phyloP scores from a whole-genome alignment of 2,329 filamentous ascomycete species.

The Truncatella angustata region DNA sequence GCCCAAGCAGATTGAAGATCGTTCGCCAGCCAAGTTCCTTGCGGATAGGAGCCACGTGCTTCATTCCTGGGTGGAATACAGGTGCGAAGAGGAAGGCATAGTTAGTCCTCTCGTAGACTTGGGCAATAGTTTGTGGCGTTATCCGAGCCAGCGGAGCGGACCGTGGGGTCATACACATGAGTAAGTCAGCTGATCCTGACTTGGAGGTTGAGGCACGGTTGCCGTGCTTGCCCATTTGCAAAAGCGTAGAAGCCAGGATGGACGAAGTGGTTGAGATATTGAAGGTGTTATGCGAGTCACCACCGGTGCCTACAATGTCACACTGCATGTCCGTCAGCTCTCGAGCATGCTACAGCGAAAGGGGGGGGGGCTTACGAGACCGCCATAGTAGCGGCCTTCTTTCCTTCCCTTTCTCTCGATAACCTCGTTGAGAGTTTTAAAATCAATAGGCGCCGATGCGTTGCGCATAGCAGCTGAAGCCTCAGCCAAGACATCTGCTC shows the following conservation, averaged over 20 bases:
- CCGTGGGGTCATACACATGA: constrained; percentile 70
- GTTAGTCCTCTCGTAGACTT: constrained; percentile 77
- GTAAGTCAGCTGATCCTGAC: constrained; percentile 90
- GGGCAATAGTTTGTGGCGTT: constrained; percentile 65
- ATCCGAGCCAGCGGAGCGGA: constrained; percentile 74
- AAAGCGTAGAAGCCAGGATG: constrained; percentile 81
- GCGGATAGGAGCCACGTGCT: constrained; percentile 80
- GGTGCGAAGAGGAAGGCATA: constrained; percentile 96
- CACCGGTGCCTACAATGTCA: constrained; percentile 96
- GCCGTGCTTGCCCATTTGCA: constrained; percentile 91
- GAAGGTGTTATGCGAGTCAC: constrained; percentile 96
- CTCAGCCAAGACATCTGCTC: constrained; percentile 81
- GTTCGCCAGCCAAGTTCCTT: constrained; percentile 90
- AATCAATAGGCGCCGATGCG: constrained; percentile 72
- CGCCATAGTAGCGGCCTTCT: constrained; percentile 76
- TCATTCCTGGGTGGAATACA: constrained; percentile 95
- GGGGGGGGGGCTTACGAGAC: constrained; percentile 82
- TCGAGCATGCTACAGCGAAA: constrained; percentile 12
- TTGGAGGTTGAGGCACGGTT: constrained; percentile 95
- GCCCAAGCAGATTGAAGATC: constrained; percentile 95
- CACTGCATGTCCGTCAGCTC: constrained; percentile 42
- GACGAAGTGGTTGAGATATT: constrained; percentile 96
- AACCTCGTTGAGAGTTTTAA: constrained; percentile 56
- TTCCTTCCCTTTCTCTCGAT: constrained; percentile 59
- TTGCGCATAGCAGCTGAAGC: constrained; percentile 82